Evolutionary conservation across 768 basidiomycete species (phyloP), one percentile per base, ranked within the genome.

Genomic region (Boletus reticuloceps): DNA sequence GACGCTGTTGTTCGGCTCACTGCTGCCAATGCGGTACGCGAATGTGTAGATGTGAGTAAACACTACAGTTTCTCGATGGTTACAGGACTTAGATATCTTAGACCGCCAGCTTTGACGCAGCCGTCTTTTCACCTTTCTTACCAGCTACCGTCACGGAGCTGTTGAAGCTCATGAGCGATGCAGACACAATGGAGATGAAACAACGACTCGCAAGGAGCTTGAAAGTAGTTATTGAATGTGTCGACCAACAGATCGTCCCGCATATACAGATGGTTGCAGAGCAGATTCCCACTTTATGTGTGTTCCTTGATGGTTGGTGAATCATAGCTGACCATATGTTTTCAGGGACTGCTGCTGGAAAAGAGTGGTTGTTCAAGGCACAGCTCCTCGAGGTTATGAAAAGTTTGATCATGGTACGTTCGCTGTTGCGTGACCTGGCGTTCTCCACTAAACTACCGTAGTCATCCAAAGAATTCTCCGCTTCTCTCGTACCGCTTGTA

Each of bases 1-100:
- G 93, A 96, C 65, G 75, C 82, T 22, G 94, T 94, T 16, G 94
- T 98, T 46, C 84, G 93, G 5, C 75, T 98, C 36, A 93, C 92
- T 1, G 88, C 94, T 25, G 88, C 91, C 0, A 77, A 82, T 22
- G 86, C 93, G 13, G 67, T 98, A 29, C 80, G 83, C 38, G 88
- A 94, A 66, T 91, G 91, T 63, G 81, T 94, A 22, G 89, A 96
- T 67, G 94, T 95, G 73, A 60, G 91, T 73, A 31, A 41, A 52
- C 45, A 29, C n/a, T 38, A 22, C 25, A 27, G 38, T n/a, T 54
- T 19, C 20, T 19, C 38, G 31, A 37, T 40, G 41, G 46, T 16
- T 42, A 19, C 58, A 34, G 41, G 44, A 56, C 49, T 54, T 54
- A 61, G 53, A 39, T 25, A 25, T 37, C 42, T 25, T 48, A 93